Percentiles rank a stretch among this genome's conserved stretches.
Conservation (phyloP, 2,329 filamentous ascomycete genomes). For the Ophiostoma ips region DNA sequence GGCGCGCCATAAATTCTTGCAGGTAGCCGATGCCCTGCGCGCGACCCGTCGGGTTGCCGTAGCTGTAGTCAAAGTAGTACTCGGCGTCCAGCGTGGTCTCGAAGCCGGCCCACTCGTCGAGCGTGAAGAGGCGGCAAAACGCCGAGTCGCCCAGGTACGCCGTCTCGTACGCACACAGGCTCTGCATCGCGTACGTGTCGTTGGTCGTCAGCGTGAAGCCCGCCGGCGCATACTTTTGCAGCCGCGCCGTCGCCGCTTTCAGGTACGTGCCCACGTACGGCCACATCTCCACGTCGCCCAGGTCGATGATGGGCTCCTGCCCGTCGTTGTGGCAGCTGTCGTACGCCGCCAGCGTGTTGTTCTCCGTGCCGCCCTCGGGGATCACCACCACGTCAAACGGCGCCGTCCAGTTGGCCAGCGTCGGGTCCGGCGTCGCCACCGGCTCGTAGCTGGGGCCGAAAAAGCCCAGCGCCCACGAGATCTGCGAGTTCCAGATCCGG, state of each 20-base stretch:
- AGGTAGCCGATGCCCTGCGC: slow-evolving; percentile 39
- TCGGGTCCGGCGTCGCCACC: slow-evolving; percentile 20
- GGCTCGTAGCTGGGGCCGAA: slow-evolving; percentile 32
- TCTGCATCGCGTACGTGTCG: slow-evolving; percentile 38
- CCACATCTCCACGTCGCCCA: slow-evolving; percentile 28
- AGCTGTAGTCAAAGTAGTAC: slow-evolving; percentile 33
- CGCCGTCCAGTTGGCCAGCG: slow-evolving; percentile 25
- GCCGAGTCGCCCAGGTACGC: slow-evolving; percentile 33
- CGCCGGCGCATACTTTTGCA: slow-evolving; percentile 31
- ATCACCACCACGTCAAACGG: slow-evolving; percentile 36
- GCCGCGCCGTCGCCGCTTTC: slow-evolving; percentile 27
- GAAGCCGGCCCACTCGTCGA: slow-evolving; percentile 45
- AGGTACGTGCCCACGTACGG: slow-evolving; percentile 33
- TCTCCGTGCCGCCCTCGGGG: slow-evolving; percentile 33
- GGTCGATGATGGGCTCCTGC: slow-evolving; percentile 19
- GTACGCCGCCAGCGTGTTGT: slow-evolving; percentile 39
- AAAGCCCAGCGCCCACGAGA: slow-evolving; percentile 38
- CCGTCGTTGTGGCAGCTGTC: slow-evolving; percentile 32
- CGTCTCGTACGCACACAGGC: slow-evolving; percentile 40
- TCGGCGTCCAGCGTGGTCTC: slow-evolving; percentile 38
- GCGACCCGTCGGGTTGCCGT: slow-evolving; percentile 34
- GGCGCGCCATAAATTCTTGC: slow-evolving; percentile 34
- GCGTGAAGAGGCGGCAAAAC: slow-evolving; percentile 40
- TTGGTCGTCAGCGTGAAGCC: slow-evolving; percentile 34
- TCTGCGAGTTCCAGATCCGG: slow-evolving; percentile 39